Base-by-base conservation (phyloP, 169 alveolate species). In the Neospora caninum region DNA sequence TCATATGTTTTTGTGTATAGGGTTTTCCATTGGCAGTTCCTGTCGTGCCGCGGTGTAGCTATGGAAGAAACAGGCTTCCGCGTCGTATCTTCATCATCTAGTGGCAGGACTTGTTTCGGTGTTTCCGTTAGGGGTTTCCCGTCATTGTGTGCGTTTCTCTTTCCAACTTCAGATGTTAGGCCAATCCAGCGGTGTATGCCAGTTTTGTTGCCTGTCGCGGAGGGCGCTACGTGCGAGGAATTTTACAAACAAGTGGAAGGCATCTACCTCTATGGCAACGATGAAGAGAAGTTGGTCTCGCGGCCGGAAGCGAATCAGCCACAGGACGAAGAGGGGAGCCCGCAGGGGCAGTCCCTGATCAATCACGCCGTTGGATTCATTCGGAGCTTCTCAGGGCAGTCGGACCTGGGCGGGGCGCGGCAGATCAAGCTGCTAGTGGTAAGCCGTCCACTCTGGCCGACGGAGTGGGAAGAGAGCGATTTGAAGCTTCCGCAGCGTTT, bases 101-200 rank as follows among this genome's bases (percentile, higher is more conserved):
- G n/a, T n/a, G n/a, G n/a, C n/a, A n/a, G n/a, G n/a, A n/a, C n/a
- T n/a, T n/a, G n/a, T n/a, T n/a, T n/a, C n/a, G n/a, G n/a, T 13
- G 58, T 49, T 13, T 49, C 58, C 58, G 58, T 49, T 1, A 49
- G 58, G 0, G 58, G 9, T 49, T 49, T 49, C 18, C 18, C 58
- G 58, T 22, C 58, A 49, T 22, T 0, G 58, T 49, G 27, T 49
- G 58, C 58, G 58, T 22, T 0, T 49, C 58, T 49, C 18, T 49
- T 49, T 1, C 58, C 58, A 0, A 49, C 45, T 78, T 22, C 87
- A 78, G 87, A 78, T 34, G 87, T 78, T 20, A 27, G 87, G 87
- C 87, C 87, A 18, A 22, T 78, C 49, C n/a, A 36, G 18, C 41
- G 89, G 89, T n/a, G 67, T 49, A 91, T 91, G 94, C 94, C 94